Conservation (phyloP, 169 alveolate species). For the Cryptosporidium andersoni region DNA sequence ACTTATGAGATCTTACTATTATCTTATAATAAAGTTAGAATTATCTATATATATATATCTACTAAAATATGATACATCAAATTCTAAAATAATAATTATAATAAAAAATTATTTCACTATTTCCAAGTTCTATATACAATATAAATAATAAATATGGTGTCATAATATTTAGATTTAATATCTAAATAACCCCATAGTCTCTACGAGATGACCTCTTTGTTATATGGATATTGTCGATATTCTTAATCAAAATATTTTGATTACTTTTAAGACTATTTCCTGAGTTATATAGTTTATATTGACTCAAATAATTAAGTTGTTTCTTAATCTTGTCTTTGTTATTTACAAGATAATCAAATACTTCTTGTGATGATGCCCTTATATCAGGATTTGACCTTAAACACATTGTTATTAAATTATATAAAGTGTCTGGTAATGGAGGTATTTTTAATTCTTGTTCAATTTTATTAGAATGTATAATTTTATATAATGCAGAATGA, state of each 20-base stretch:
- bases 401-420: constrained; percentile 58
- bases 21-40: too few species aligned
- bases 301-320: constrained; percentile 40
- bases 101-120: too few species aligned
- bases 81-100: too few species aligned
- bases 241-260: not conserved
- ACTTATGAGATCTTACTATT: too few species aligned
- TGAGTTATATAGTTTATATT: constrained; percentile 11
- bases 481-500: constrained; percentile 39
- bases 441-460: constrained; percentile 56
- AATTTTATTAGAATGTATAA: constrained; percentile 42
- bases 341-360: constrained; percentile 35
- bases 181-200: too few species aligned
- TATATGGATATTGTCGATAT: not conserved
- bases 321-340: constrained; percentile 32
- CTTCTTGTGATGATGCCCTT: constrained; percentile 65
- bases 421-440: constrained; percentile 52
- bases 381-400: constrained; percentile 62
- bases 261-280: not conserved
- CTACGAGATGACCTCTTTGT: not conserved
- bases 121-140: too few species aligned
- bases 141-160: too few species aligned
- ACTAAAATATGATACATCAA: too few species aligned
- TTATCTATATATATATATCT: too few species aligned
- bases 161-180: too few species aligned